phyloP scores from a whole-genome alignment of 805 yeast species.

The Wickerhamomyces queroliae region DNA sequence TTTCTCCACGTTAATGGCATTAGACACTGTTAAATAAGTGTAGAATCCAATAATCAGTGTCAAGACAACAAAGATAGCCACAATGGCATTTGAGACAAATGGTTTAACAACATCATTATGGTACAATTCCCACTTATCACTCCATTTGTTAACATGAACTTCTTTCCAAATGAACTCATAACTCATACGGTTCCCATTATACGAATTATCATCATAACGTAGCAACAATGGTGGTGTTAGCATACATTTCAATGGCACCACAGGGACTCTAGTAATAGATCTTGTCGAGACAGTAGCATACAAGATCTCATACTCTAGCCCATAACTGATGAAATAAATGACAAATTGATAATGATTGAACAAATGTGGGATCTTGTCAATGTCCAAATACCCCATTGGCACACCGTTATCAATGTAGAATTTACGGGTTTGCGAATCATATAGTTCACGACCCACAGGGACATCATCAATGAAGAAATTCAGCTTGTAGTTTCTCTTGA shows the following conservation, averaged over 20 bases:
- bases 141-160: constrained; percentile 10
- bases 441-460: constrained; percentile 25
- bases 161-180: constrained; percentile 24
- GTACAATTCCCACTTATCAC: constrained; percentile 15
- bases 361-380: constrained; percentile 22
- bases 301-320: constrained; percentile 18
- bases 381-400: constrained; percentile 24
- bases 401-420: constrained; percentile 23
- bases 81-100: constrained; percentile 13
- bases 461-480: constrained; percentile 25
- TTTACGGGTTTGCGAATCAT: constrained; percentile 20
- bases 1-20: constrained; percentile 15
- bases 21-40: constrained; percentile 9
- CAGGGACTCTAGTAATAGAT: constrained; percentile 21
- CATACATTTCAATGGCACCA: constrained; percentile 16
- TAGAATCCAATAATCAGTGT: constrained; percentile 13
- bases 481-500: constrained; percentile 23
- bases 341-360: constrained; percentile 26
- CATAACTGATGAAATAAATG: constrained; percentile 18
- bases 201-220: constrained; percentile 17
- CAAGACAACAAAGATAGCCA: constrained; percentile 13
- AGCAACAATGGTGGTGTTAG: constrained; percentile 20
- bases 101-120: constrained; percentile 22
- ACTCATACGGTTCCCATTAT: constrained; percentile 22
- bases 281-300: constrained; percentile 22